Evolutionary conservation across 169 alveolate species (phyloP).

Genomic region (Hepatocystis sp.): DNA sequence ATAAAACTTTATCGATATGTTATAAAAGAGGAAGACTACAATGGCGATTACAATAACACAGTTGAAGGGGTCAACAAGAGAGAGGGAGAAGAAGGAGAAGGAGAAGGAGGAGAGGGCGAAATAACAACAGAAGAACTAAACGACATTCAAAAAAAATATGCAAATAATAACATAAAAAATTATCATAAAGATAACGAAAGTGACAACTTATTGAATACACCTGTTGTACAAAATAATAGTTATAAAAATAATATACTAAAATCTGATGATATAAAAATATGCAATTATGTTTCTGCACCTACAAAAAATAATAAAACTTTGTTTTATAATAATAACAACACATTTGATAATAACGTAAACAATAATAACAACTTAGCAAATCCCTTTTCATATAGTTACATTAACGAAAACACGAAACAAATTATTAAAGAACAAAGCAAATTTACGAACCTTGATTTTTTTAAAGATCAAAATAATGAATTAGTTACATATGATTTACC

Average conservation of each 20-base stretch:
- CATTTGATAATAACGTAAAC: neutral
- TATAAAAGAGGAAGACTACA: neutral
- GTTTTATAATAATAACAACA: neutral
- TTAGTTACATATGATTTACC: neutral
- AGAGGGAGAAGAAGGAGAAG: no score
- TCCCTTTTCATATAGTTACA: conserved; percentile 15
- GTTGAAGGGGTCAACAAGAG: neutral
- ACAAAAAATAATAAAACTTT: no score
- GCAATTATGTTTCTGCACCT: no score
- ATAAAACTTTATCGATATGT: conserved; percentile 11
- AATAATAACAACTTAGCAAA: neutral
- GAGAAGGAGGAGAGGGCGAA: no score
- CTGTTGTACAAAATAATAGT: no score
- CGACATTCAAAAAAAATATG: no score
- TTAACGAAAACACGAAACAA: conserved; percentile 11
- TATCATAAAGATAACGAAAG: no score
- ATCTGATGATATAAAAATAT: no score
- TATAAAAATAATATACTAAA: no score
- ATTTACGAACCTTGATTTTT: neutral
- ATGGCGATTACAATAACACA: neutral
- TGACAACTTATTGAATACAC: no score
- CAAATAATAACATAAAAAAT: no score
- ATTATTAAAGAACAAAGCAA: conserved; percentile 32
- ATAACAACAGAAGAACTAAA: no score
- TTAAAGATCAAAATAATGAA: neutral